Conservation (phyloP, 352 stramenopile genomes). For the Elongisporangium senticosum region DNA sequence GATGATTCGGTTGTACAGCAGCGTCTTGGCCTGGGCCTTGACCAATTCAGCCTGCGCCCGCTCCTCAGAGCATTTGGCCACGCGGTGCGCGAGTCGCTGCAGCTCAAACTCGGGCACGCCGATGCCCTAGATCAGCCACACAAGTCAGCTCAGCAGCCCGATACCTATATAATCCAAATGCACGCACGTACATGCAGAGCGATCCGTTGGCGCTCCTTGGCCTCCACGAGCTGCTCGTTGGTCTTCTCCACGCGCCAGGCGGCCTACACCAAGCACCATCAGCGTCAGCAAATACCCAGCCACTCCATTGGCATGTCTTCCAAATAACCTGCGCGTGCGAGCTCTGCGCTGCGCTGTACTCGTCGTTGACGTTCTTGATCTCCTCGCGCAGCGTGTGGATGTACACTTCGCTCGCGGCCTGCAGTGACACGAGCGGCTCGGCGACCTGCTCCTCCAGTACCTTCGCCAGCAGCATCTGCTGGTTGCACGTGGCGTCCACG, state of each 20-base stretch:
- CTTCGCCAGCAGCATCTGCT: slow-evolving; percentile 66
- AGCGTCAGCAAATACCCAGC: neutral
- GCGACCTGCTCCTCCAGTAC: slow-evolving; percentile 83
- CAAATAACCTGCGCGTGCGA: slow-evolving; percentile 27
- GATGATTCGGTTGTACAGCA: slow-evolving; percentile 78
- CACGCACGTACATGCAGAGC: slow-evolving; percentile 48
- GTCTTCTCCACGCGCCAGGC: slow-evolving; percentile 27
- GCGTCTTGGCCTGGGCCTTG: slow-evolving; percentile 61
- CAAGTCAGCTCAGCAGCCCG: neutral
- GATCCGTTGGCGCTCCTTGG: slow-evolving; percentile 48
- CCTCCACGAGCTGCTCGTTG: slow-evolving; percentile 41
- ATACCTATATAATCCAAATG: neutral
- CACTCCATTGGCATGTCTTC: neutral
- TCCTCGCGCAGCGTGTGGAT: slow-evolving; percentile 73
- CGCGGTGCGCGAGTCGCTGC: slow-evolving; percentile 55
- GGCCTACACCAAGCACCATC: slow-evolving; percentile 9
- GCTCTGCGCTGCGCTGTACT: slow-evolving; percentile 41
- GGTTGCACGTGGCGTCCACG: slow-evolving; percentile 48
- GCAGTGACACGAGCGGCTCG: slow-evolving; percentile 67
- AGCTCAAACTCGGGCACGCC: slow-evolving; percentile 80
- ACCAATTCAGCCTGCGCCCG: slow-evolving; percentile 47
- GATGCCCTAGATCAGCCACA: slow-evolving; percentile 33
- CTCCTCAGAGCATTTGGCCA: slow-evolving; percentile 59
- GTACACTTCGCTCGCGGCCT: slow-evolving; percentile 70
- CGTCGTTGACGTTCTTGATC: slow-evolving; percentile 72